Evolutionary conservation across 2,329 filamentous ascomycete genomes (phyloP).

Genomic region (Talaromyces sp.): DNA sequence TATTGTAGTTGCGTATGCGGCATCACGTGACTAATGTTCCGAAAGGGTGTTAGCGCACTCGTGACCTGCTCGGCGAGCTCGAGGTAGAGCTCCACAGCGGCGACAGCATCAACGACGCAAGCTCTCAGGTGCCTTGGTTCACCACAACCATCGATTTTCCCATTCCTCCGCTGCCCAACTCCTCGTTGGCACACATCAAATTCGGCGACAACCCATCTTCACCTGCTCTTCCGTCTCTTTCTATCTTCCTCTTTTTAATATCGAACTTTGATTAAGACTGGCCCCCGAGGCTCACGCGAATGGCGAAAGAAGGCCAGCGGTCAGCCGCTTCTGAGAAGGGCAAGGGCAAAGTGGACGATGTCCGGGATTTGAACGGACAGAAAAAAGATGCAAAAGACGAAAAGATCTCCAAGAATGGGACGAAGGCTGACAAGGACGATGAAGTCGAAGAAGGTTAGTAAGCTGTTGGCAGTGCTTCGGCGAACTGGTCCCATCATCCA

Average conservation of each 20-base stretch:
- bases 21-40: neutral
- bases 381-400: conserved; percentile 60
- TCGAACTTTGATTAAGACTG: conserved; percentile 1
- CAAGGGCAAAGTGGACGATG: conserved; percentile 81
- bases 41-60: neutral
- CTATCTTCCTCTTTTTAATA: neutral
- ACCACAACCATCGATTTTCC: neutral
- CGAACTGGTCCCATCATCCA: neutral
- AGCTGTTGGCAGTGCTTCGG: conserved; percentile 1
- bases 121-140: neutral
- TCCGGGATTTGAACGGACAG: conserved; percentile 56
- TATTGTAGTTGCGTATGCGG: neutral
- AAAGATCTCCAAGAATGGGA: conserved; percentile 65
- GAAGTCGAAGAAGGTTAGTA: conserved; percentile 57
- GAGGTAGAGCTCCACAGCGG: conserved; percentile 1
- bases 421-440: conserved; percentile 62
- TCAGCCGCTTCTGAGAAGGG: conserved; percentile 84
- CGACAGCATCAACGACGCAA: conserved; percentile 1
- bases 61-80: neutral
- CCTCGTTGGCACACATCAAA: neutral
- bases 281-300: conserved; percentile 37
- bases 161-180: neutral
- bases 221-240: neutral
- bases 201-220: neutral
- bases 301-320: conserved; percentile 92